phyloP scores from a whole-genome alignment of 495 filamentous ascomycete species.

The Podospora fimiseda region DNA sequence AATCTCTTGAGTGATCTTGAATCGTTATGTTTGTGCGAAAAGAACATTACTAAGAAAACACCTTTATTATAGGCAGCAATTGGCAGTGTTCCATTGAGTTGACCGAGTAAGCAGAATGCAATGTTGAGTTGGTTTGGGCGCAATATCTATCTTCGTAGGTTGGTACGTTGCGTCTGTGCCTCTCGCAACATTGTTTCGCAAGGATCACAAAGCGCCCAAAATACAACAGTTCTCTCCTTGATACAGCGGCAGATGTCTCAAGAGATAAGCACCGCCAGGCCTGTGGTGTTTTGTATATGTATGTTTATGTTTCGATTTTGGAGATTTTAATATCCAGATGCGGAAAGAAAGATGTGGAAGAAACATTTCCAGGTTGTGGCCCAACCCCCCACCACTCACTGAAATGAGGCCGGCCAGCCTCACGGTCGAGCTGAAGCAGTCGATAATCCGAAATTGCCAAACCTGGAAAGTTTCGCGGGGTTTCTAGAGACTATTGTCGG shows the following conservation, averaged over 20 bases:
- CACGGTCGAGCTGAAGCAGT: neutral
- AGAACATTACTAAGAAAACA: too few relatives aligned
- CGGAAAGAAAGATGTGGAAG: neutral
- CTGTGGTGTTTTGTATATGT: neutral
- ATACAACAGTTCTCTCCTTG: neutral
- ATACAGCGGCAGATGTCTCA: neutral
- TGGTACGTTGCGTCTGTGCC: neutral
- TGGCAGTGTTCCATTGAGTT: too few relatives aligned
- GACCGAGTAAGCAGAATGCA: too few relatives aligned
- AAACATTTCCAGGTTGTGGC: neutral
- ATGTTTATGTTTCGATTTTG: neutral
- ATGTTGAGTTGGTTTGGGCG: neutral
- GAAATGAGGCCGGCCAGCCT: too few relatives aligned
- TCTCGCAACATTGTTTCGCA: neutral
- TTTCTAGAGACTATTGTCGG: neutral
- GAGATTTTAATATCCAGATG: too few relatives aligned
- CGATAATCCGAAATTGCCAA: neutral
- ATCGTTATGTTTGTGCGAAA: too few relatives aligned
- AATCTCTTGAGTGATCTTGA: too few relatives aligned
- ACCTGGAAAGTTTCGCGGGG: neutral
- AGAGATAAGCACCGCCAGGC: neutral
- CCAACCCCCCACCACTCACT: too few relatives aligned
- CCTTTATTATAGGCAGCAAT: too few relatives aligned
- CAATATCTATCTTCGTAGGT: neutral
- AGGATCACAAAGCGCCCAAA: neutral